Percentiles rank a stretch among this genome's conserved stretches.
phyloP scores from a whole-genome alignment of 2,329 filamentous ascomycete species.

The Diaporthe amygdali region DNA sequence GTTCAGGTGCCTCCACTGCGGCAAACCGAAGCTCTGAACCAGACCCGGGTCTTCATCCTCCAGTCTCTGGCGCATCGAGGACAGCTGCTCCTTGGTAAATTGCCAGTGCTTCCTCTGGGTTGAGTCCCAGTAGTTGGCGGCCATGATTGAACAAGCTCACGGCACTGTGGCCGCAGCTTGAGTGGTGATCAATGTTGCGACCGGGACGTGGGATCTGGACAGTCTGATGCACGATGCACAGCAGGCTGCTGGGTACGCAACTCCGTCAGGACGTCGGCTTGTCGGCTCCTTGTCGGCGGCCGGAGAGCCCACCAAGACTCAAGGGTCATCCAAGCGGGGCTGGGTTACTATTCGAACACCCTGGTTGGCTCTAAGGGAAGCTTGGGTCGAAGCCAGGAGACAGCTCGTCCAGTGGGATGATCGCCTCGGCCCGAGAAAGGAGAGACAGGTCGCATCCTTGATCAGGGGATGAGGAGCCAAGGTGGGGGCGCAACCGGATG shows the following conservation, averaged over 20 bases:
- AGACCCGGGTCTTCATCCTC: slow-evolving; percentile 77
- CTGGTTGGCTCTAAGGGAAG: slow-evolving; percentile 24
- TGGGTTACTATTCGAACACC: background rate
- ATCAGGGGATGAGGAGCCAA: background rate
- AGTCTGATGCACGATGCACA: background rate
- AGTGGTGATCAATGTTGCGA: background rate
- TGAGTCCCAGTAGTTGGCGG: slow-evolving; percentile 96
- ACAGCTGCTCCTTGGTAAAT: slow-evolving; percentile 82
- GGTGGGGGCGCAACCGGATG: background rate
- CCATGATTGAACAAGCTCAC: slow-evolving; percentile 61
- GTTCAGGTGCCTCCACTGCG: slow-evolving; percentile 80
- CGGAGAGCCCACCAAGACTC: background rate
- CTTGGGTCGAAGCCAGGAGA: background rate
- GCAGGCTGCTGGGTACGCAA: background rate
- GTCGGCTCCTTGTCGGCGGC: slow-evolving; percentile 31
- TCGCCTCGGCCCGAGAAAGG: slow-evolving; percentile 23
- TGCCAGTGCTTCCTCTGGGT: slow-evolving; percentile 91
- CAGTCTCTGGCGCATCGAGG: slow-evolving; percentile 75
- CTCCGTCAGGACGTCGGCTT: background rate
- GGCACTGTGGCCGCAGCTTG: slow-evolving; percentile 15
- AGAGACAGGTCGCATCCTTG: slow-evolving; percentile 2
- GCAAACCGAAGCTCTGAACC: slow-evolving; percentile 80
- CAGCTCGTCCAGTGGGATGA: slow-evolving; percentile 19
- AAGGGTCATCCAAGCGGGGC: background rate
- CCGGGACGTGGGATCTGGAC: background rate